Evolutionary conservation across 345 rosid genomes (phyloP), one percentile per base, ranked within the genome.

Genomic region (Chamaenerion angustifolium): DNA sequence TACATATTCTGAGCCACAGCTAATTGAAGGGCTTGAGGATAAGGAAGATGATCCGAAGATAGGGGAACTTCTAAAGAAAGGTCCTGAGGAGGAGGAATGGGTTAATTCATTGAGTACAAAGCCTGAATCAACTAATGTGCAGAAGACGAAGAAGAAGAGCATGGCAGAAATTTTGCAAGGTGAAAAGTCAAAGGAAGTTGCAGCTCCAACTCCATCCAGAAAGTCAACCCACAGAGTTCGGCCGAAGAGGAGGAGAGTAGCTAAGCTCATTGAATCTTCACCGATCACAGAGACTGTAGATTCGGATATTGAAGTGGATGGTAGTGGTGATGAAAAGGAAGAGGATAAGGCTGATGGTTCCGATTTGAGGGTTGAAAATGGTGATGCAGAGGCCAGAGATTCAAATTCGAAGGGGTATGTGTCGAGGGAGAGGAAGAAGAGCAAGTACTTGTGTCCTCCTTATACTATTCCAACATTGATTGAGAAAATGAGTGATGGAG

Each of bases 361-460:
- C 46, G 60, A 47, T 61, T 61, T 58, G 25, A 63, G 46, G 51
- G 18, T 60, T 42, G 54, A 45, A 59, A 42, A 50, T 55, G 74
- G 37, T 57, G 62, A 64, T 53, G 56, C 55, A 13, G 70, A 64
- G 57, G 49, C 56, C 44, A 47, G 59, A 54, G 64, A 56, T 47
- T 17, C 57, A 23, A 37, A 15, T 16, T 58, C 48, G 61, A 73
- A 66, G 40, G 66, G 49, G 19, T 40, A 58, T 15, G 48, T 64
- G 15, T 58, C 67, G 43, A 77, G 98, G 62, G 88, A 84, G 61
- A 74, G 95, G 70, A 92, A 82, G 76, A 84, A 68, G 77, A 92
- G 98, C 81, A 80, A 69, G 65, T 92, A 92, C 64, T 51, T 84
- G 17, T 84, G 84, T 10, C 82, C 93, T 68, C 96, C 95, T 41